Base-by-base conservation (phyloP, 352 stramenopile genomes). In the Thraustochytrium sp. region DNA sequence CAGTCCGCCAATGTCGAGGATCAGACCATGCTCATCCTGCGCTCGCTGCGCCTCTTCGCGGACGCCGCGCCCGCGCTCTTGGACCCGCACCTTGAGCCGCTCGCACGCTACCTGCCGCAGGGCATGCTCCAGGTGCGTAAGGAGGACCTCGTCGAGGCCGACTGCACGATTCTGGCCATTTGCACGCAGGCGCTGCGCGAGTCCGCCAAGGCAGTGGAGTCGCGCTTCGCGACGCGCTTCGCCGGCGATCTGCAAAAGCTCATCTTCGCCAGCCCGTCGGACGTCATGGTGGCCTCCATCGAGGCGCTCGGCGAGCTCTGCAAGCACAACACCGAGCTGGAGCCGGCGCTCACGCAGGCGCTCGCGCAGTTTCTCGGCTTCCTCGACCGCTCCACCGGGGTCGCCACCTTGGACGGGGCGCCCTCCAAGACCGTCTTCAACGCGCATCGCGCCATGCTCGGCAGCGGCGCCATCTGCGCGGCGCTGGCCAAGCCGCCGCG, bases 41-140 rank as follows among this genome's bases (percentile, higher is more conserved):
- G 68, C 53, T 90, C 88, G 3, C 87, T 94, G 63, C 77, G 76
- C 54, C 88, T 92, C 2, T 93, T 94, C 65, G 86, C 88, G 38
- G 82, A 90, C 63, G 77, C 88, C 11, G 88, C 87, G 34, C 89
- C 90, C 26, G 68, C 82, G 2, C 84, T 91, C 49, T 77, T 93
- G n/a, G 62, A 89, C 13, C 76, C 77, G 36, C 89, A 94, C 74
- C 59, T 92, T 2, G 89, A 92, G 78, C 91, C 88, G 34, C 80
- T 94, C 23, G 59, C 90, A 3, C 89, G 88, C 8, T 93, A 93
- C 65, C 78, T 94, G 62, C 92, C 91, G 73, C 86, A 86, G 5
- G 82, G 88, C 59, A 85, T 86, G 64, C 59, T 85, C 40, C 86
- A 91, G 31, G 53, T 51, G 13, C 16, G 36, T n/a, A 68, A 65